Conservation (phyloP, 1,139 yeast species). For the Keqinozyma sinolaborantium region DNA sequence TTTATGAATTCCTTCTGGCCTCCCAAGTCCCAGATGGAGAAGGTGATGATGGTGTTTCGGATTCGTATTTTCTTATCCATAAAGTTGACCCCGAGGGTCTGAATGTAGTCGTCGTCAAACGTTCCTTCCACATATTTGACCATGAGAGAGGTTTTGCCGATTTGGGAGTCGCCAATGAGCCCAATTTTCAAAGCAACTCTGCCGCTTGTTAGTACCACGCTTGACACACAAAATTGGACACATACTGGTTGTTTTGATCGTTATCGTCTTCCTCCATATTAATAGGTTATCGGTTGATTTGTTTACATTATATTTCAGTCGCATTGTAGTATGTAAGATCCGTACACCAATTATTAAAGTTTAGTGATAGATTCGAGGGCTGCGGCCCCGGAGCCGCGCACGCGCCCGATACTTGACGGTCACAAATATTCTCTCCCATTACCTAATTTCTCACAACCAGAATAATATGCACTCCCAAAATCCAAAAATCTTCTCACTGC, state of each 20-base stretch:
- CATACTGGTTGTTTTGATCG: constrained; percentile 39
- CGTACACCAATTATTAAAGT: no score
- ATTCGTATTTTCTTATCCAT: constrained; percentile 89
- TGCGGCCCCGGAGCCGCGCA: neutral
- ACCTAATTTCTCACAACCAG: no score
- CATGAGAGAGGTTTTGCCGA: constrained; percentile 97
- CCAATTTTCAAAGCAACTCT: constrained; percentile 87
- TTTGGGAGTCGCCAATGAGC: constrained; percentile 93
- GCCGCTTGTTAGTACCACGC: constrained; percentile 5
- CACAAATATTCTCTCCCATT: neutral
- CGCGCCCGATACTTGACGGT: neutral
- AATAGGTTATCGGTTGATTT: constrained; percentile 4
- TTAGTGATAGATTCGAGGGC: no score
- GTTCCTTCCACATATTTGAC: constrained; percentile 94
- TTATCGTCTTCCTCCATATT: constrained; percentile 13
- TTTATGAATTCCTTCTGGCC: constrained; percentile 95
- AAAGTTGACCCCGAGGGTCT: constrained; percentile 92
- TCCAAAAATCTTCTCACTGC: constrained; percentile 1
- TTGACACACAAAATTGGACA: constrained; percentile 7
- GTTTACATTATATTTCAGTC: no score
- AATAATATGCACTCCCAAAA: neutral
- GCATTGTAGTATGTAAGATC: no score
- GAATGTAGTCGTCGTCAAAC: constrained; percentile 89
- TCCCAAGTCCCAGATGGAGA: constrained; percentile 95
- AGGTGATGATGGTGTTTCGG: constrained; percentile 84